Conservation (phyloP, 2,329 filamentous ascomycete species). For the Botrytis elliptica region DNA sequence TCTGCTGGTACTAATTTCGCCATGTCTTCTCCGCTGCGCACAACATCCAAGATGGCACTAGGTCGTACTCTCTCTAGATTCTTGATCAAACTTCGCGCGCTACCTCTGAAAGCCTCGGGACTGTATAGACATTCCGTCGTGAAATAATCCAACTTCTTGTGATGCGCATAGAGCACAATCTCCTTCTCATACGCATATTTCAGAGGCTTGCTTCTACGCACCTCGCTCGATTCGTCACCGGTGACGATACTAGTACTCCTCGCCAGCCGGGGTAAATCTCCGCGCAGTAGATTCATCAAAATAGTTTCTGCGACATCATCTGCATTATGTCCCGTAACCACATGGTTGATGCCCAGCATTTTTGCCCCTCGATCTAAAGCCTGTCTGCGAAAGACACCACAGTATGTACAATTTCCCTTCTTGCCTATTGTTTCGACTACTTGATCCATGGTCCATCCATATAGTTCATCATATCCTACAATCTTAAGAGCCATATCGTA, state of each 20-base stretch:
- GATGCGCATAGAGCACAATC: conserved; percentile 95
- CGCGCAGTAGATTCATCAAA: conserved; percentile 92
- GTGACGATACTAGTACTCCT: conserved; percentile 90
- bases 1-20: conserved; percentile 74
- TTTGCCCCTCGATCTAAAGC: conserved; percentile 90
- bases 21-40: conserved; percentile 95
- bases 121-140: conserved; percentile 98
- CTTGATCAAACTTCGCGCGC: conserved; percentile 88
- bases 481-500: conserved; percentile 92
- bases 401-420: conserved; percentile 99
- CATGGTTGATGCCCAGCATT: conserved; percentile 82
- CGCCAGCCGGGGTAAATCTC: conserved; percentile 82
- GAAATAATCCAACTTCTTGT: conserved; percentile 97
- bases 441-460: conserved; percentile 99
- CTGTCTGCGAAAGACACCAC: conserved; percentile 91
- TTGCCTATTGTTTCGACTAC: conserved; percentile 95
- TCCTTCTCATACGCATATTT: conserved; percentile 99
- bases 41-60: conserved; percentile 92
- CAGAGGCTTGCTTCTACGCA: conserved; percentile 92
- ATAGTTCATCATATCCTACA: conserved; percentile 88
- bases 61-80: conserved; percentile 90
- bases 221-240: conserved; percentile 73
- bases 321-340: conserved; percentile 96
- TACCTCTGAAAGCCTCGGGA: conserved; percentile 92
- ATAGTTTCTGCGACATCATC: conserved; percentile 97